A percentile compares a stretch with the other conserved stretches of the same genome.
phyloP scores from a whole-genome alignment of 2,329 filamentous ascomycete genomes.

The Colletotrichum noveboracense region DNA sequence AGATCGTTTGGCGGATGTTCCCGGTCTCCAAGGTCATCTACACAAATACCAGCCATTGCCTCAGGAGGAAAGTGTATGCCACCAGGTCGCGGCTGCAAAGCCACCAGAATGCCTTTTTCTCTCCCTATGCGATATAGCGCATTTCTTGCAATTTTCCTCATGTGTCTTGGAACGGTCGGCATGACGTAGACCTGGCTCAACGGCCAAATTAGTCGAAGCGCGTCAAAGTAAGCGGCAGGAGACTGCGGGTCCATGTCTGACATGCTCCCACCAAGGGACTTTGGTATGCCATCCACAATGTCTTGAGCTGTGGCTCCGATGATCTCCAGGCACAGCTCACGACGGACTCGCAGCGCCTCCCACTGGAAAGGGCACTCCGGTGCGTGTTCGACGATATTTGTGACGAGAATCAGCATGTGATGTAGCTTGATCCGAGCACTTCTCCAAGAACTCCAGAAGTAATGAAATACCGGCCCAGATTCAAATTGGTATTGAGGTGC shows the following conservation, averaged over 20 bases:
- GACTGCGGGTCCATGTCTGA: conserved; percentile 28
- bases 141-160: conserved; percentile 30
- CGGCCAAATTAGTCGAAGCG: conserved; percentile 43
- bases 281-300: conserved; percentile 32
- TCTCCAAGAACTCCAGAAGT: conserved; percentile 37
- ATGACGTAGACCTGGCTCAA: conserved; percentile 36
- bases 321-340: conserved; percentile 29
- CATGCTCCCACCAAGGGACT: conserved; percentile 28
- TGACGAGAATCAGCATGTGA: conserved; percentile 33
- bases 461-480: conserved; percentile 18
- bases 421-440: conserved; percentile 40
- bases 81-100: conserved; percentile 25
- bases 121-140: conserved; percentile 37
- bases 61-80: not conserved
- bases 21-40: not conserved
- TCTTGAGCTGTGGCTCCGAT: conserved; percentile 31
- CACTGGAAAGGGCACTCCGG: conserved; percentile 26
- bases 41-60: not conserved
- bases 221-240: conserved; percentile 39
- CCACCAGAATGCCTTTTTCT: conserved; percentile 42
- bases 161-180: conserved; percentile 30
- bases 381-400: conserved; percentile 41
- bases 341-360: conserved; percentile 30
- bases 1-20: not conserved
- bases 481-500: conserved; percentile 28